Evolutionary conservation across 306 rosid species (phyloP).

Genomic region (Pueraria montana): DNA sequence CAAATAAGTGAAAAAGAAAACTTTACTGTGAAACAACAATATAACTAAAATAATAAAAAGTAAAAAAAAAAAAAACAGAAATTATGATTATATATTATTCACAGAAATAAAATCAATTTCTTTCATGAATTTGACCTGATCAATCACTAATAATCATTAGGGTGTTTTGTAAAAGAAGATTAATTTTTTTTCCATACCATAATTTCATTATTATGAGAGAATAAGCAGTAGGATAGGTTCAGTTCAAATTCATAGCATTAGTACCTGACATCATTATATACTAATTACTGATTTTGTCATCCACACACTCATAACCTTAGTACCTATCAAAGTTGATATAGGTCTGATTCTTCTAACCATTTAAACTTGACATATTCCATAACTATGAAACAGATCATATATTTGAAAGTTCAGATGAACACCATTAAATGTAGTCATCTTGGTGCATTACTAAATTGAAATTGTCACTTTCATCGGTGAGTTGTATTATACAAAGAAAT

Average conservation of each 20-base stretch:
- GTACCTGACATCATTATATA: slow-evolving; percentile 18
- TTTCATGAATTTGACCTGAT: slow-evolving; percentile 26
- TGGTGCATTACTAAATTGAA: slow-evolving; percentile 21
- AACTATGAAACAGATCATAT: slow-evolving; percentile 23
- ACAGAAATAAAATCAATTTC: slow-evolving; percentile 11
- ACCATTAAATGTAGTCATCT: neutral
- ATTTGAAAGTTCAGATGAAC: slow-evolving; percentile 31
- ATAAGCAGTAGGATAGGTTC: slow-evolving; percentile 26
- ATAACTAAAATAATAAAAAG: slow-evolving; percentile 16
- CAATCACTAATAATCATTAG: neutral
- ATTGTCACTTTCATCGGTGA: slow-evolving; percentile 25
- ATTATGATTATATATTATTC: slow-evolving; percentile 24
- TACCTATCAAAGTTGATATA: slow-evolving; percentile 1
- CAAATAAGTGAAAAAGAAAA: neutral
- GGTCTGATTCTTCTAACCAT: slow-evolving; percentile 15
- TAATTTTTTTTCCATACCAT: neutral
- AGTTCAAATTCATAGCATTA: neutral
- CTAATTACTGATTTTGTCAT: slow-evolving; percentile 4
- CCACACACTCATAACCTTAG: slow-evolving; percentile 6
- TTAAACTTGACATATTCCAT: slow-evolving; percentile 7
- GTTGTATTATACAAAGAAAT: slow-evolving; percentile 1
- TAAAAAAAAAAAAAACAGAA: slow-evolving; percentile 16
- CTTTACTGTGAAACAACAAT: slow-evolving; percentile 22
- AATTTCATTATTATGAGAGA: slow-evolving; percentile 24
- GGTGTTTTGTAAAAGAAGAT: neutral